Conservation (phyloP, 306 rosid genomes). For the Lotus japonicus region DNA sequence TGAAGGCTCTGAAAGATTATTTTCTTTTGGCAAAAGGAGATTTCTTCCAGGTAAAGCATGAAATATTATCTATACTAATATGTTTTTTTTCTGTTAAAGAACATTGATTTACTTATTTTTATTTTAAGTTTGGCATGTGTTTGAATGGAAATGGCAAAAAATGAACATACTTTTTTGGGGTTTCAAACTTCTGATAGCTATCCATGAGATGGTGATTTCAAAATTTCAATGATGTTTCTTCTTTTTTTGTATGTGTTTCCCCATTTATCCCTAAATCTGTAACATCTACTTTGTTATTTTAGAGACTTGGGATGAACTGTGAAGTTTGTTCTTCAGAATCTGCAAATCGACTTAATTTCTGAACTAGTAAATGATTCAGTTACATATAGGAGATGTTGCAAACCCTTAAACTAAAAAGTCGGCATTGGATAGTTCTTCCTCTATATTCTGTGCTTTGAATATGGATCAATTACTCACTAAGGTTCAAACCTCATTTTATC, state of each 20-base stretch:
- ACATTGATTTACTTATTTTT: not conserved
- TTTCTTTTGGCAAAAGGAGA: constrained; percentile 97
- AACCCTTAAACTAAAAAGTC: not conserved
- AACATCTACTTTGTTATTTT: not conserved
- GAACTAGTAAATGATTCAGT: constrained; percentile 3
- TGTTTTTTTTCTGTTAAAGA: not conserved
- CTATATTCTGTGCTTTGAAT: not conserved
- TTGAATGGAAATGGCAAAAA: constrained; percentile 5
- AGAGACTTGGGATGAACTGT: not conserved
- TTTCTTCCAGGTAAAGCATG: constrained; percentile 79
- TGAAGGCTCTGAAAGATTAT: constrained; percentile 91
- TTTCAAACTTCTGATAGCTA: not conserved
- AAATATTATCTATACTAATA: not conserved
- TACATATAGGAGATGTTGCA: constrained; percentile 1
- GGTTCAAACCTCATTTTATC: not conserved
- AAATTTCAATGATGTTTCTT: not conserved
- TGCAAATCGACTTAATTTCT: constrained; percentile 5
- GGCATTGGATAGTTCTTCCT: not conserved
- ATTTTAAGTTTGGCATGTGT: constrained; percentile 6
- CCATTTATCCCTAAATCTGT: not conserved
- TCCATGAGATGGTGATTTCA: constrained; percentile 1
- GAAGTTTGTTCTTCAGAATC: not conserved
- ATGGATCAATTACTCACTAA: not conserved
- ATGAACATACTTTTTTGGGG: not conserved
- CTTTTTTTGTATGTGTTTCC: not conserved